phyloP scores from a whole-genome alignment of 2,329 filamentous ascomycete genomes.

The Stachybotrys chartarum region DNA sequence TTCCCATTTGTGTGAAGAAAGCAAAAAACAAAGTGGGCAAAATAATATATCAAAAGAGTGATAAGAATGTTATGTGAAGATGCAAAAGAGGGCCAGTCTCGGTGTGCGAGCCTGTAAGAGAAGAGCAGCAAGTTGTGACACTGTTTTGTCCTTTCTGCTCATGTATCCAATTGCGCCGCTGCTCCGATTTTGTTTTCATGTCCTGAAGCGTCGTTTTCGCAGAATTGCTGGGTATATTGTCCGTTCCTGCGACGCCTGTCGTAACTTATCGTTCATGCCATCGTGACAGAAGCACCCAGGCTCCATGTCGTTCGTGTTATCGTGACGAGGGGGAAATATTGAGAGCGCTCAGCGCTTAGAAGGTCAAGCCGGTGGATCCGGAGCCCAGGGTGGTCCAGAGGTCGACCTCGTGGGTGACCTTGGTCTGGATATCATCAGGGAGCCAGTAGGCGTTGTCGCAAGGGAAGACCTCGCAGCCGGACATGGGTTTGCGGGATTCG shows the following conservation, averaged over 20 bases:
- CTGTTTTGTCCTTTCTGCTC: background rate
- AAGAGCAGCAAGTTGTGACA: background rate
- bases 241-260: background rate
- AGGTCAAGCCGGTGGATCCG: constrained; percentile 17
- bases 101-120: background rate
- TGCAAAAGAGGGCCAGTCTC: background rate
- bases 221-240: background rate
- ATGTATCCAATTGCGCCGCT: background rate
- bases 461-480: constrained; percentile 44
- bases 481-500: constrained; percentile 27
- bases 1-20: background rate
- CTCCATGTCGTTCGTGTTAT: background rate
- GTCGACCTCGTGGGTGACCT: constrained; percentile 38
- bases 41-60: background rate
- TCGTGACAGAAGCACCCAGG: background rate
- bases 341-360: constrained; percentile 4
- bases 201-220: background rate
- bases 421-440: constrained; percentile 48
- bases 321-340: background rate
- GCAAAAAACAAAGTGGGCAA: background rate
- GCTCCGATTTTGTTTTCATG: background rate
- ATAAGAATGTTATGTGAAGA: background rate
- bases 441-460: constrained; percentile 48
- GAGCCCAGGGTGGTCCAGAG: constrained; percentile 44
- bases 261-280: background rate